phyloP scores from a whole-genome alignment of 108 stramenopile genomes.

The Fistulifera solaris region DNA sequence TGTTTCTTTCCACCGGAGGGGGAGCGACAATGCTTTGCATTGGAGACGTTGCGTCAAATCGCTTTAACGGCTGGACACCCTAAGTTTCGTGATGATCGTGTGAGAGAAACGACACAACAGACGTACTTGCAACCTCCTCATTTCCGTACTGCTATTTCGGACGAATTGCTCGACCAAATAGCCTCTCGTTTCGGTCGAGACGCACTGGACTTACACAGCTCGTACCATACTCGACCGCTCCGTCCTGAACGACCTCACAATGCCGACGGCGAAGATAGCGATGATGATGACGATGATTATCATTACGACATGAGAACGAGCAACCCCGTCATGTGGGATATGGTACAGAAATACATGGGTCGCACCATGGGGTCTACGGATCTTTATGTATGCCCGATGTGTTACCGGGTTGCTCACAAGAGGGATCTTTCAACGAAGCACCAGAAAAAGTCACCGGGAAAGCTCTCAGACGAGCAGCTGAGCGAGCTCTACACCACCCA shows the following conservation, averaged over 20 bases:
- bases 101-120: conserved; percentile 7
- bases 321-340: conserved; percentile 27
- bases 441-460: conserved; percentile 1
- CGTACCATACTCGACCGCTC: conserved; percentile 22
- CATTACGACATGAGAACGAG: not conserved
- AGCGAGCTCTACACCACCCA: conserved; percentile 1
- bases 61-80: conserved; percentile 30
- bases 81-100: conserved; percentile 18
- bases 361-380: conserved; percentile 59
- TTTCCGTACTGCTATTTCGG: conserved; percentile 68
- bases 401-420: conserved; percentile 53
- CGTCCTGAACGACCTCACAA: not conserved
- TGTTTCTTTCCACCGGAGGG: conserved; percentile 67
- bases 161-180: conserved; percentile 74
- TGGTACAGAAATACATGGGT: conserved; percentile 40
- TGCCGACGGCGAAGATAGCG: conserved; percentile 7
- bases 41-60: conserved; percentile 69
- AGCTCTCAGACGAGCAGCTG: not conserved
- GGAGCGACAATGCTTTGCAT: conserved; percentile 57
- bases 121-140: conserved; percentile 76
- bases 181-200: conserved; percentile 61
- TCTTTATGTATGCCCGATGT: conserved; percentile 69
- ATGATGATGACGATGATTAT: conserved; percentile 10
- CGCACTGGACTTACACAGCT: conserved; percentile 47
- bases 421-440: not conserved